These are phyloP conservation scores for Hypoxylon perforatum DNA, from an alignment of 495 filamentous ascomycete species.

Conservation along the genomic window DNA sequence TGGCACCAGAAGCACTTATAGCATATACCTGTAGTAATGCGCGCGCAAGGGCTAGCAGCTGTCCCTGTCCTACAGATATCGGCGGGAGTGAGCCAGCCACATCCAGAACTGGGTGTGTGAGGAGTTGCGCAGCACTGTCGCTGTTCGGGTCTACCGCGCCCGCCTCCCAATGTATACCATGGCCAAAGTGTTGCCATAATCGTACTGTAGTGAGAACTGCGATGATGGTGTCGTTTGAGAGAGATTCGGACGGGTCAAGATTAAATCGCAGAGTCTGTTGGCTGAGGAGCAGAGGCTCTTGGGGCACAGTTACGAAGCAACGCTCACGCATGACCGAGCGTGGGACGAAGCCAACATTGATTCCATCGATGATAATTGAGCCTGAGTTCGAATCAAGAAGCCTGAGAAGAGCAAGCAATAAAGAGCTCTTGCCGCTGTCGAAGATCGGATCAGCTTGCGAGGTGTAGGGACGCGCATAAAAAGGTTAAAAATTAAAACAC, in stretches of 20 bases:
- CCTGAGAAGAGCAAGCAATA: conserved; percentile 53
- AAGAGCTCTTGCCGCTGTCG: conserved; percentile 54
- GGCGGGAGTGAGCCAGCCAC: conserved; percentile 29
- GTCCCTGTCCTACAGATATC: conserved; percentile 46
- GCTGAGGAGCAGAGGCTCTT: conserved; percentile 60
- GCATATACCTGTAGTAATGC: conserved; percentile 19
- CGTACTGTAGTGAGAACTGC: conserved; percentile 43
- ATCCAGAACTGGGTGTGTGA: conserved; percentile 11
- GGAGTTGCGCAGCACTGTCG: too few species aligned
- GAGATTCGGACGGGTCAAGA: conserved; percentile 54
- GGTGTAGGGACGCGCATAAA: not conserved
- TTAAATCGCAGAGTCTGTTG: conserved; percentile 60
- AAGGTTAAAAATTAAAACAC: too few species aligned
- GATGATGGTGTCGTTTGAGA: conserved; percentile 53
- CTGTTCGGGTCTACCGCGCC: too few species aligned
- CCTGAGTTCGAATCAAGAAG: conserved; percentile 48
- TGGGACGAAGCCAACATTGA: conserved; percentile 52
- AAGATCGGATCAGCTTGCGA: conserved; percentile 4
- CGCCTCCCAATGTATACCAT: not conserved
- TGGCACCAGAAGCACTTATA: conserved; percentile 12
- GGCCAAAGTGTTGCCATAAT: conserved; percentile 44
- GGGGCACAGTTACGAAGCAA: conserved; percentile 54
- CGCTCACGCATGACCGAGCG: conserved; percentile 48
- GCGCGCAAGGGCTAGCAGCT: conserved; percentile 23
- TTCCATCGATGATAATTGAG: conserved; percentile 58